Evolutionary conservation across 2,329 filamentous ascomycete species (phyloP).

Genomic region (Hypoxylon sp.): DNA sequence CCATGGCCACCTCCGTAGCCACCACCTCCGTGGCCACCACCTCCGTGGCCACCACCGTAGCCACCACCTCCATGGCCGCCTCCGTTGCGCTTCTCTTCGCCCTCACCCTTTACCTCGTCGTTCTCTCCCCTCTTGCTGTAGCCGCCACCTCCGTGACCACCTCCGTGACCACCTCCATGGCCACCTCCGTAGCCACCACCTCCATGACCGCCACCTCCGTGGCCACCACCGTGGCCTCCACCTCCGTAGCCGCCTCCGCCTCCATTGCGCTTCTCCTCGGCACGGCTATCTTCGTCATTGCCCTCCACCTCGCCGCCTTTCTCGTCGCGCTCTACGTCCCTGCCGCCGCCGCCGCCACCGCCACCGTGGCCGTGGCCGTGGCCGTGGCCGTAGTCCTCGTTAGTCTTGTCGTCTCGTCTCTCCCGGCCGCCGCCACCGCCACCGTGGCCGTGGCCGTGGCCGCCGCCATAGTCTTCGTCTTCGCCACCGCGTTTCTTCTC

Average conservation of each 20-base stretch:
- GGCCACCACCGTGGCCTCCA: too few relatives aligned
- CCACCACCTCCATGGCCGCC: too few relatives aligned
- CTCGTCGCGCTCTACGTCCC: too few relatives aligned
- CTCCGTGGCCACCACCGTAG: slow-evolving; percentile 16
- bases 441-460: slow-evolving; percentile 25
- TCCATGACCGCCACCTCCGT: too few relatives aligned
- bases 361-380: slow-evolving; percentile 27
- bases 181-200: slow-evolving; percentile 29
- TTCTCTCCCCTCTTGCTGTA: neutral
- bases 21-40: slow-evolving; percentile 13
- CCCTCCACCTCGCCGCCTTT: neutral
- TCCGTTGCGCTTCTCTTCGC: slow-evolving; percentile 21
- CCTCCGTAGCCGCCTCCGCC: too few relatives aligned
- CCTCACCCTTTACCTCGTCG: slow-evolving; percentile 7
- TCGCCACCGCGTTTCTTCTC: slow-evolving; percentile 17
- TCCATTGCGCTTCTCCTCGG: slow-evolving; percentile 24
- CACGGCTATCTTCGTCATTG: slow-evolving; percentile 23
- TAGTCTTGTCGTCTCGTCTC: too few relatives aligned
- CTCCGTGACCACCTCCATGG: slow-evolving; percentile 27
- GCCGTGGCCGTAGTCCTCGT: slow-evolving; percentile 26
- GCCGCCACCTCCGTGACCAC: too few relatives aligned
- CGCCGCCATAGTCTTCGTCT: slow-evolving; percentile 25
- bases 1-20: slow-evolving; percentile 2
- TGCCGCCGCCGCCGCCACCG: too few relatives aligned
- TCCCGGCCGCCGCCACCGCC: neutral